Conservation (phyloP, 2,329 filamentous ascomycete genomes). For the Aspergillus aculeatus region DNA sequence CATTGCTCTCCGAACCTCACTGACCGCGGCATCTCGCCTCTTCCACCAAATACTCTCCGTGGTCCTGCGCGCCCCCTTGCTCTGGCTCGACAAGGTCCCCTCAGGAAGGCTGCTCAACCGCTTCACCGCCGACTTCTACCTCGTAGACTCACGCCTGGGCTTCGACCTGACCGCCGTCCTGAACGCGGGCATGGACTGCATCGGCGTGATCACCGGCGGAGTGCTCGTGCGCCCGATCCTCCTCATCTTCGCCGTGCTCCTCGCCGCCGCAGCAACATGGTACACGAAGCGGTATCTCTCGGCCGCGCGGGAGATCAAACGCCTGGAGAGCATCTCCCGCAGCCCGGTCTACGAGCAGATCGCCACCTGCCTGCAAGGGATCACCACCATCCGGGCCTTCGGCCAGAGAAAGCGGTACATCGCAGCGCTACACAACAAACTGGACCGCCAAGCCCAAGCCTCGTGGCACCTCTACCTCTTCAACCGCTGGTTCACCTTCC, state of each 20-base stretch:
- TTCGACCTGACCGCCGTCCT: constrained; percentile 61
- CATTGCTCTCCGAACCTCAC: constrained; percentile 64
- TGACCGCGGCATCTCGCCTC: constrained; percentile 65
- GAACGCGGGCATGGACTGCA: constrained; percentile 58
- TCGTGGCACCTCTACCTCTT: constrained; percentile 64
- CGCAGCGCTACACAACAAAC: constrained; percentile 60
- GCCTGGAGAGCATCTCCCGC: constrained; percentile 71
- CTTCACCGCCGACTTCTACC: constrained; percentile 72
- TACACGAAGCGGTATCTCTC: constrained; percentile 60
- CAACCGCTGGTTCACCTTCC: constrained; percentile 73
- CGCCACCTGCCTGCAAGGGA: constrained; percentile 66
- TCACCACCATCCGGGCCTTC: constrained; percentile 71
- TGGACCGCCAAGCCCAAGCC: constrained; percentile 13
- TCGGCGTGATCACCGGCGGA: constrained; percentile 66
- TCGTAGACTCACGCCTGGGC: constrained; percentile 66
- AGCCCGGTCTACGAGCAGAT: constrained; percentile 78
- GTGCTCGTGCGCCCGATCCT: constrained; percentile 57
- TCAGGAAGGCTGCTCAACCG: constrained; percentile 73
- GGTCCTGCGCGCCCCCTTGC: constrained; percentile 67
- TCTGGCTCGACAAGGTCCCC: constrained; percentile 76
- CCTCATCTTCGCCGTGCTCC: constrained; percentile 57
- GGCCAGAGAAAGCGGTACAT: constrained; percentile 66
- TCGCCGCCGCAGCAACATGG: constrained; percentile 56
- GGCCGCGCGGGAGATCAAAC: constrained; percentile 69
- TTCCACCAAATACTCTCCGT: constrained; percentile 67